A percentile compares a stretch with the other conserved stretches of the same genome.
phyloP scores from a whole-genome alignment of 1,139 yeast genomes.

The Saccharomyces uvarum region DNA sequence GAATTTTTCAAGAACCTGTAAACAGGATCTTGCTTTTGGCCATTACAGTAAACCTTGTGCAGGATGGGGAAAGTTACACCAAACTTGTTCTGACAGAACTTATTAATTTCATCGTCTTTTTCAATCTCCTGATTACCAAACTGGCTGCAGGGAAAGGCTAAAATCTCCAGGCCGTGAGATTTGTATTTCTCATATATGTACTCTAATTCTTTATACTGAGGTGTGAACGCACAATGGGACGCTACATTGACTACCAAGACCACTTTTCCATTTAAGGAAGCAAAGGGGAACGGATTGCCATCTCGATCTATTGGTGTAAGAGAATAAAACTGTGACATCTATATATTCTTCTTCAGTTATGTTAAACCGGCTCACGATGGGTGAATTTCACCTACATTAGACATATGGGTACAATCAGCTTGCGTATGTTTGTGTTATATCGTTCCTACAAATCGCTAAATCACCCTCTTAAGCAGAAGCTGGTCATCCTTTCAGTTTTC shows the following conservation, averaged over 20 bases:
- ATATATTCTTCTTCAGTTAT: neutral
- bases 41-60: conserved; percentile 75
- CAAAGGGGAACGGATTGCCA: conserved; percentile 52
- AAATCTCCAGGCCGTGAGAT: conserved; percentile 56
- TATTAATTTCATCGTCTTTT: conserved; percentile 46
- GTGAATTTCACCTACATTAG: neutral
- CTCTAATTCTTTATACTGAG: conserved; percentile 69
- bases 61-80: conserved; percentile 56
- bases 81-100: conserved; percentile 48
- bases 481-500: neutral
- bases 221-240: conserved; percentile 45
- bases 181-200: conserved; percentile 61
- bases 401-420: neutral
- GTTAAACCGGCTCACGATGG: neutral
- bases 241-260: conserved; percentile 78
- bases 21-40: conserved; percentile 62
- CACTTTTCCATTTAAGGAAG: conserved; percentile 64
- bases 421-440: neutral
- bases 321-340: conserved; percentile 36
- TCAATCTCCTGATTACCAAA: conserved; percentile 78
- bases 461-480: neutral
- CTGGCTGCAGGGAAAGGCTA: conserved; percentile 85
- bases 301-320: conserved; percentile 42
- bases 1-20: conserved; percentile 59
- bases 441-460: neutral